Evolutionary conservation across 208 protist species (phyloP).

Genomic region (Trypanosoma mega): DNA sequence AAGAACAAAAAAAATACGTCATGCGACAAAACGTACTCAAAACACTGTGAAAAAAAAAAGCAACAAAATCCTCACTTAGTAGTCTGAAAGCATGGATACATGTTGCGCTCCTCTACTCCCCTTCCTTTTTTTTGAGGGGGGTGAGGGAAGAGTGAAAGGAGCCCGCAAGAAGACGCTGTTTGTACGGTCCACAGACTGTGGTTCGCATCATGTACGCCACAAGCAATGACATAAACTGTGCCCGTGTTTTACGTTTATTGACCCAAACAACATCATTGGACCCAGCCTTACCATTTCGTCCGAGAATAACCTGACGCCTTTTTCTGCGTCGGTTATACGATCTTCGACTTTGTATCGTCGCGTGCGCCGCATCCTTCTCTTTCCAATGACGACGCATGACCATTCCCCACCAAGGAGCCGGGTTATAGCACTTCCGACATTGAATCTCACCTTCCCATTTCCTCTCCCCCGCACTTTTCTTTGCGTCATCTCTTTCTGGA

Average conservation of each 20-base stretch:
- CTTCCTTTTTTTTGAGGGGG: constrained; percentile 3
- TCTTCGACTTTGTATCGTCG: constrained; percentile 13
- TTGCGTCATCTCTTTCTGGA: neutral
- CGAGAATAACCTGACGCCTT: constrained; percentile 1
- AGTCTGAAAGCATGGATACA: too few species aligned
- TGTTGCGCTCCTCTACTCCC: constrained; percentile 9
- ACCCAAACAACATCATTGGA: constrained; percentile 24
- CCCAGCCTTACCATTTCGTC: neutral
- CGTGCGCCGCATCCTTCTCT: constrained; percentile 3
- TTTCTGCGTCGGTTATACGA: constrained; percentile 10
- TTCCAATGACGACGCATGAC: constrained; percentile 19
- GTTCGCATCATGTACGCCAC: constrained; percentile 24
- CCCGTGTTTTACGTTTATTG: constrained; percentile 25
- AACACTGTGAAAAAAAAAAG: constrained; percentile 18
- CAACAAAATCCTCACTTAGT: constrained; percentile 12
- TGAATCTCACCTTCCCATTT: constrained; percentile 27
- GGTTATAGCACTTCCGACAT: constrained; percentile 20
- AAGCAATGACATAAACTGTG: constrained; percentile 25
- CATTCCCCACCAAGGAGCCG: constrained; percentile 17
- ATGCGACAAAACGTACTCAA: neutral
- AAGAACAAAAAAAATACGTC: neutral
- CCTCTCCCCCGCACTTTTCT: too few species aligned
- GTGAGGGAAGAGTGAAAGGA: neutral
- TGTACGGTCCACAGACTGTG: constrained; percentile 26
- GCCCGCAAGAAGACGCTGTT: constrained; percentile 11